phyloP scores from a whole-genome alignment of 768 basidiomycete genomes.

The Tephrocybe sp. region DNA sequence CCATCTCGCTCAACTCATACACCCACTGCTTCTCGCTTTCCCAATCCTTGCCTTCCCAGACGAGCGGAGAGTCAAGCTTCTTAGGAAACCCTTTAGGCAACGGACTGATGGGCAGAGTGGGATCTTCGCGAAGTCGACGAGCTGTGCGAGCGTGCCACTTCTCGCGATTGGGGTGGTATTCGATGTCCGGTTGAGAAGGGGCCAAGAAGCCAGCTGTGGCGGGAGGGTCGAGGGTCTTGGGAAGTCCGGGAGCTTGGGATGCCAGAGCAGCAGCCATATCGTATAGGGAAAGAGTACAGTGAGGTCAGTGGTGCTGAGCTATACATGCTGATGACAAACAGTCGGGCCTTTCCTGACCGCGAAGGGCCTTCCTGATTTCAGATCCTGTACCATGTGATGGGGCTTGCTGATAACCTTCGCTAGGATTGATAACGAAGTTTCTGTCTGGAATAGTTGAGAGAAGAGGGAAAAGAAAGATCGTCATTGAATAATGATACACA shows the following conservation, averaged over 20 bases:
- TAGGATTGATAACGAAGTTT: too few species aligned
- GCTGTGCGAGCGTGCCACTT: constrained; percentile 39
- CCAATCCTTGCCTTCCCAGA: constrained; percentile 47
- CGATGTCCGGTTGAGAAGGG: constrained; percentile 33
- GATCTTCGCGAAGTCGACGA: constrained; percentile 32
- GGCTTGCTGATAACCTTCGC: too few species aligned
- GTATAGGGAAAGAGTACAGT: neutral
- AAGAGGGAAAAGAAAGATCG: too few species aligned
- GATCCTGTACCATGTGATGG: too few species aligned
- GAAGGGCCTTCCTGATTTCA: too few species aligned
- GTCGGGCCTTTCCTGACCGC: neutral
- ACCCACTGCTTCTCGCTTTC: constrained; percentile 40
- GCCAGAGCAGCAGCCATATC: neutral
- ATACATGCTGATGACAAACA: neutral
- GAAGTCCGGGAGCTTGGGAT: too few species aligned
- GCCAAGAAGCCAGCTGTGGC: neutral
- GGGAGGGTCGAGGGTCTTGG: too few species aligned
- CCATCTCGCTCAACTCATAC: constrained; percentile 27
- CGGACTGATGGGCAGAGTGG: constrained; percentile 24
- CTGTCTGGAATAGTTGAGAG: too few species aligned
- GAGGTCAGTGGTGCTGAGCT: neutral
- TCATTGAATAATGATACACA: too few species aligned
- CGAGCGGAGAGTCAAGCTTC: constrained; percentile 34
- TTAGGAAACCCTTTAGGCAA: constrained; percentile 37
- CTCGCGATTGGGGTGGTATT: constrained; percentile 36